phyloP scores from a whole-genome alignment of 306 rosid genomes.

The Trifolium dubium region DNA sequence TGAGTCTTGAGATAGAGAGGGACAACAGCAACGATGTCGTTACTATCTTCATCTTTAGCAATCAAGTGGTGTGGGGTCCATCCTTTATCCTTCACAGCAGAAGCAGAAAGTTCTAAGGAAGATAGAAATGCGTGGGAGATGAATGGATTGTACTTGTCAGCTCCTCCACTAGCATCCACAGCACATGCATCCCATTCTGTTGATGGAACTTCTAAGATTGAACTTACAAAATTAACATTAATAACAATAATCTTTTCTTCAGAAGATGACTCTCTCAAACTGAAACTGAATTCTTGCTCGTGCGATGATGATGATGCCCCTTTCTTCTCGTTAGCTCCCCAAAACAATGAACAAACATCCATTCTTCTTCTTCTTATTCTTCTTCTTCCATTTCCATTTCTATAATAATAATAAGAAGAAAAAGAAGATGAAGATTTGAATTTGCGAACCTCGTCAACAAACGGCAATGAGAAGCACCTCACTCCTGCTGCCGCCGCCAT shows the following conservation, averaged over 20 bases:
- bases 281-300: slow-evolving; percentile 56
- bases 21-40: slow-evolving; percentile 64
- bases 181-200: slow-evolving; percentile 87
- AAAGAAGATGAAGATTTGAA: neutral
- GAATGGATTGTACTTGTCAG: slow-evolving; percentile 76
- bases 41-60: slow-evolving; percentile 60
- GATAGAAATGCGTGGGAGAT: slow-evolving; percentile 79
- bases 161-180: slow-evolving; percentile 69
- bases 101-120: slow-evolving; percentile 67
- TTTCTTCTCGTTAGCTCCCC: neutral
- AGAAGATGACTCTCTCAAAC: neutral
- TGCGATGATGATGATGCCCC: neutral
- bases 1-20: slow-evolving; percentile 93
- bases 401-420: no score
- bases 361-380: neutral
- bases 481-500: neutral
- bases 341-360: neutral
- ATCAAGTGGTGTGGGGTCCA: slow-evolving; percentile 82
- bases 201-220: slow-evolving; percentile 74
- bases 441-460: neutral
- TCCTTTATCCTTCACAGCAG: slow-evolving; percentile 80
- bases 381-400: neutral
- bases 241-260: slow-evolving; percentile 23
- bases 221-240: slow-evolving; percentile 64
- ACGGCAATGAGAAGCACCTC: neutral